These are phyloP conservation scores for Remersonia thermophila DNA, from an alignment of 2,329 filamentous ascomycete species.

Conservation along the genomic window DNA sequence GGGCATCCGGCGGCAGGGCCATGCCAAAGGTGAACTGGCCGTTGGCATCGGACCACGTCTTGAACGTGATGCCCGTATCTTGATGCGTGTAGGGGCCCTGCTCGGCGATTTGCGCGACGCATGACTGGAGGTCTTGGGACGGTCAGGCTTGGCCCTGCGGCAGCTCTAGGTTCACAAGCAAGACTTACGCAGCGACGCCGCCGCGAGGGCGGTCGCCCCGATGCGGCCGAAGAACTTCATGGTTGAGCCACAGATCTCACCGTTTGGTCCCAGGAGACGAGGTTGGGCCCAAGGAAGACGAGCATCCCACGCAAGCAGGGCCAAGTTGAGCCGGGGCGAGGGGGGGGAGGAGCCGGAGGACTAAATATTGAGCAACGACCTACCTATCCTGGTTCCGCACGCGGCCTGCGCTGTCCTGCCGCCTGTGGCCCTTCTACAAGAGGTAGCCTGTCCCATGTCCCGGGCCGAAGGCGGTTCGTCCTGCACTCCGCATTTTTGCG, in stretches of 20 bases:
- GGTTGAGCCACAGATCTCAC: constrained; percentile 9
- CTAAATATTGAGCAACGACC: too few relatives aligned
- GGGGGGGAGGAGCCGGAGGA: background rate
- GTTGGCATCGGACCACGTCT: constrained; percentile 12
- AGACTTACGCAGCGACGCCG: constrained; percentile 16
- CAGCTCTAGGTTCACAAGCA: background rate
- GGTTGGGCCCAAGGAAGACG: constrained; percentile 11
- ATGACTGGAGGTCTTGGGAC: constrained; percentile 12
- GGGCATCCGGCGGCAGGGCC: constrained; percentile 37
- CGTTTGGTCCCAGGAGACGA: constrained; percentile 6
- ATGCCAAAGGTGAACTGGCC: constrained; percentile 33
- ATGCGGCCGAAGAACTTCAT: constrained; percentile 17
- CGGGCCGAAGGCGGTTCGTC: constrained; percentile 1
- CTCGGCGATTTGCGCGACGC: constrained; percentile 13
- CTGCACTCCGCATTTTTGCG: constrained; percentile 14
- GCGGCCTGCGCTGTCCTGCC: too few relatives aligned
- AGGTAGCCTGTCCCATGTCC: constrained; percentile 10
- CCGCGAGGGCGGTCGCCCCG: constrained; percentile 15
- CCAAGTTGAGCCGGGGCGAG: constrained; percentile 1
- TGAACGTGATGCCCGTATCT: constrained; percentile 15
- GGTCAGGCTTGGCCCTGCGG: constrained; percentile 1
- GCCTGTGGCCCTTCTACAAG: too few relatives aligned
- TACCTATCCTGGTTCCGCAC: too few relatives aligned
- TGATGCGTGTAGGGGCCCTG: constrained; percentile 14
- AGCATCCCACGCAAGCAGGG: constrained; percentile 4